Percentiles rank a stretch among this genome's conserved stretches.
These are phyloP conservation scores for Rhodamnia argentea DNA, from an alignment of 345 rosid genomes.

Conservation along the genomic window DNA sequence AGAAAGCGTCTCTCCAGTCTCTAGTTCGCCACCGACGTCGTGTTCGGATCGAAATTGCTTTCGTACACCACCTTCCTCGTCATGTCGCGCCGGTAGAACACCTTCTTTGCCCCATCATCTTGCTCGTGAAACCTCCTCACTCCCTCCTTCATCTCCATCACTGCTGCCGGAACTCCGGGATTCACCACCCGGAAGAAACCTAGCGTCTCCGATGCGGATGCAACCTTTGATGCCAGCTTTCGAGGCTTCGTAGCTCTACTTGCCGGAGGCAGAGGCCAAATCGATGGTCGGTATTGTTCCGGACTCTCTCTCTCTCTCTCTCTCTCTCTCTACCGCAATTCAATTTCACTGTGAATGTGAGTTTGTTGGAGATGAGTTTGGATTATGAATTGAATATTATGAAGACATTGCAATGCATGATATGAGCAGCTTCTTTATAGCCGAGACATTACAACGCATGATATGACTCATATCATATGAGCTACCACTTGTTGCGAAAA, in stretches of 20 bases:
- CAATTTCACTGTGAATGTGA: neutral
- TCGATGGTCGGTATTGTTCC: neutral
- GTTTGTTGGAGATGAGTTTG: too few relatives aligned
- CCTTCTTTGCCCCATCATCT: slow-evolving; percentile 15
- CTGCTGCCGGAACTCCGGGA: slow-evolving; percentile 14
- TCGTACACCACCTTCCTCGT: slow-evolving; percentile 13
- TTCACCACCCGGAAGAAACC: slow-evolving; percentile 38
- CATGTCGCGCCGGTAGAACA: slow-evolving; percentile 7
- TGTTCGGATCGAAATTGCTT: slow-evolving; percentile 18
- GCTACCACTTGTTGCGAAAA: too few relatives aligned
- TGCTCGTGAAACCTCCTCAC: slow-evolving; percentile 22
- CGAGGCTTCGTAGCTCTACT: neutral
- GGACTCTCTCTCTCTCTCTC: neutral
- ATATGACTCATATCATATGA: too few relatives aligned
- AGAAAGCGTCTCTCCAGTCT: slow-evolving; percentile 12
- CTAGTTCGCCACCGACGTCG: neutral
- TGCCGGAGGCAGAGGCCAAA: neutral
- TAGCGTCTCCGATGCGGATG: slow-evolving; percentile 21
- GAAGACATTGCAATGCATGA: too few relatives aligned
- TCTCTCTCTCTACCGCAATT: neutral
- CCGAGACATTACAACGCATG: too few relatives aligned
- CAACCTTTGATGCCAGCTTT: slow-evolving; percentile 2
- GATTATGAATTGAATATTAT: too few relatives aligned
- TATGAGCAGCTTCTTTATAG: too few relatives aligned
- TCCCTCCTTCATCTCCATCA: slow-evolving; percentile 19